phyloP scores from a whole-genome alignment of 2,329 filamentous ascomycete species.

The Xylariaceae sp. region DNA sequence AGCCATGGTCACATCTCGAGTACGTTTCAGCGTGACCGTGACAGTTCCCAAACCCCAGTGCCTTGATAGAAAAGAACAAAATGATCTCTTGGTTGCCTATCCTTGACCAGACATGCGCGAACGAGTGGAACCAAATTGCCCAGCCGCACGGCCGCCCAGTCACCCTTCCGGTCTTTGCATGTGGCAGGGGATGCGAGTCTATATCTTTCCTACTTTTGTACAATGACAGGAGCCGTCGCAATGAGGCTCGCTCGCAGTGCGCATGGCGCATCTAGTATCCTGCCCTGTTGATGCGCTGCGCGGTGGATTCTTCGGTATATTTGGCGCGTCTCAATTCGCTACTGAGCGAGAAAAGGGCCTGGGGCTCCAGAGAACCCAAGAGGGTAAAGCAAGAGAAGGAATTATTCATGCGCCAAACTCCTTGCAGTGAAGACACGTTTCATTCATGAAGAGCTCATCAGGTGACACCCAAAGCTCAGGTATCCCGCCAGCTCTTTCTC shows the following conservation, averaged over 20 bases:
- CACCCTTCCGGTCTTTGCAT: conserved; percentile 1
- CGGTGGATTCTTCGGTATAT: conserved; percentile 13
- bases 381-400: conserved; percentile 12
- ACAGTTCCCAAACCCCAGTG: too few relatives aligned
- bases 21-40: too few relatives aligned
- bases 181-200: conserved; percentile 21
- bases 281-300: conserved; percentile 24
- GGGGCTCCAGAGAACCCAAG: neutral
- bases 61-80: too few relatives aligned
- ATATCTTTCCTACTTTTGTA: conserved; percentile 20
- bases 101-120: conserved; percentile 9
- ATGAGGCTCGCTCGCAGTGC: conserved; percentile 21
- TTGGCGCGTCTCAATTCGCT: conserved; percentile 12
- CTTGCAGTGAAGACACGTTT: conserved; percentile 20
- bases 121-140: conserved; percentile 11
- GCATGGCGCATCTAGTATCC: conserved; percentile 23
- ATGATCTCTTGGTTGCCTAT: conserved; percentile 4
- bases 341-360: conserved; percentile 1
- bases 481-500: too few relatives aligned
- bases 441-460: conserved; percentile 9
- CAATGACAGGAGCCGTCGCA: conserved; percentile 14
- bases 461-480: neutral
- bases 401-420: conserved; percentile 20
- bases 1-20: neutral
- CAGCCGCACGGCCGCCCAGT: conserved; percentile 1